Evolutionary conservation across 2,329 filamentous ascomycete species (phyloP).

Genomic region (Claviceps capensis): DNA sequence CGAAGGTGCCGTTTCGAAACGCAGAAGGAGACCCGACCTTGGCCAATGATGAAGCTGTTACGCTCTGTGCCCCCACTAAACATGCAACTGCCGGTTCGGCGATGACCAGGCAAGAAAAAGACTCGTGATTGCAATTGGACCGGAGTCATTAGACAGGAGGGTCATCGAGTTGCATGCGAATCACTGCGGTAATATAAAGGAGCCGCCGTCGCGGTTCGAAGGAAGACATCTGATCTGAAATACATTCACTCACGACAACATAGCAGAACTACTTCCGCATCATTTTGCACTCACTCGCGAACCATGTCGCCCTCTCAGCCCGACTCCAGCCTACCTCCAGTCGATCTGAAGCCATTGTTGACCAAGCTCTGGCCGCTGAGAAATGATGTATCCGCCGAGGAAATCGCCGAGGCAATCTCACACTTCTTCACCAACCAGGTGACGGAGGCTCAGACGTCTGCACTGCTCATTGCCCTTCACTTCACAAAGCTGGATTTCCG

Average conservation of each 20-base stretch:
- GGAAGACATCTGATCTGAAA: too few relatives aligned
- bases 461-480: slow-evolving; percentile 80
- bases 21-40: not conserved
- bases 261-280: too few relatives aligned
- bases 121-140: not conserved
- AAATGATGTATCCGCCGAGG: slow-evolving; percentile 50
- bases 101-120: not conserved
- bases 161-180: too few relatives aligned
- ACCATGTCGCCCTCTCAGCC: slow-evolving; percentile 19
- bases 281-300: not conserved
- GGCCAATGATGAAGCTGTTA: not conserved
- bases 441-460: slow-evolving; percentile 76
- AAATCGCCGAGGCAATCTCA: slow-evolving; percentile 82
- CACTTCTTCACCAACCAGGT: slow-evolving; percentile 85
- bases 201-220: not conserved
- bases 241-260: too few relatives aligned
- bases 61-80: not conserved
- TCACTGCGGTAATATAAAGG: too few relatives aligned
- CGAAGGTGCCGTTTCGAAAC: not conserved
- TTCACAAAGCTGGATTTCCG: slow-evolving; percentile 77
- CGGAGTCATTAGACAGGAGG: not conserved
- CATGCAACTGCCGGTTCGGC: not conserved
- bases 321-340: slow-evolving; percentile 16
- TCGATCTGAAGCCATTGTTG: slow-evolving; percentile 59
- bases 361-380: slow-evolving; percentile 54